phyloP scores from a whole-genome alignment of 1,284 basidiomycete species.

The Phellinidium pouzarii region DNA sequence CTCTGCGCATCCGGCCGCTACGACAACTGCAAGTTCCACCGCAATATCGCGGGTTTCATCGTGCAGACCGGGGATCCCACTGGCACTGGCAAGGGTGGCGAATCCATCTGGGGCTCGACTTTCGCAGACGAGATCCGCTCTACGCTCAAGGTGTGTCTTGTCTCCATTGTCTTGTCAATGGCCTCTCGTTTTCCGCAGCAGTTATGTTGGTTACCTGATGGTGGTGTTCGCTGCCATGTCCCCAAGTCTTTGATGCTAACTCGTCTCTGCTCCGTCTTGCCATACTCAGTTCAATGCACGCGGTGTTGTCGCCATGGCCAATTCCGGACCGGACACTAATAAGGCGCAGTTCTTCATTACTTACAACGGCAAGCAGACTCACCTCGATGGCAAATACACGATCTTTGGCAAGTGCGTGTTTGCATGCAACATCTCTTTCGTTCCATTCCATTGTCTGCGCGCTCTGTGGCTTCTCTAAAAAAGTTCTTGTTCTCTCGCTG shows the following conservation, averaged over 20 bases:
- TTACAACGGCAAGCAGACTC: constrained; percentile 86
- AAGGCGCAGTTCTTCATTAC: constrained; percentile 95
- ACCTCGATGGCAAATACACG: constrained; percentile 91
- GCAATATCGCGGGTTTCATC: constrained; percentile 96
- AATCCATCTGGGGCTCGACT: constrained; percentile 81
- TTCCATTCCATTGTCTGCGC: neutral
- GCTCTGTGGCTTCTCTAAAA: neutral
- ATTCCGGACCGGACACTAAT: constrained; percentile 88
- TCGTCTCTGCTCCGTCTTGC: neutral
- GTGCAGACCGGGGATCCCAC: constrained; percentile 86
- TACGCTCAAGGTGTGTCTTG: constrained; percentile 72
- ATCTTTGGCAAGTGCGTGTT: constrained; percentile 68
- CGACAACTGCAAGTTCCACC: constrained; percentile 83
- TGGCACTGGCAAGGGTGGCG: constrained; percentile 75
- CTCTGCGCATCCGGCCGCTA: constrained; percentile 89
- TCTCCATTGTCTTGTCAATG: constrained; percentile 8
- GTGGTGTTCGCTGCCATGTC: neutral
- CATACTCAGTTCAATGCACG: constrained; percentile 83
- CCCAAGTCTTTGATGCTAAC: neutral
- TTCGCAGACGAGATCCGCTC: constrained; percentile 88
- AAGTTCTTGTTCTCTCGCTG: neutral
- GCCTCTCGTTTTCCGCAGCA: neutral
- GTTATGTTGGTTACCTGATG: neutral
- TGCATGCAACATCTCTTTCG: neutral
- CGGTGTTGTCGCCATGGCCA: constrained; percentile 96